Evolutionary conservation across 495 filamentous ascomycete genomes (phyloP).

Genomic region (Penicillium desertorum): DNA sequence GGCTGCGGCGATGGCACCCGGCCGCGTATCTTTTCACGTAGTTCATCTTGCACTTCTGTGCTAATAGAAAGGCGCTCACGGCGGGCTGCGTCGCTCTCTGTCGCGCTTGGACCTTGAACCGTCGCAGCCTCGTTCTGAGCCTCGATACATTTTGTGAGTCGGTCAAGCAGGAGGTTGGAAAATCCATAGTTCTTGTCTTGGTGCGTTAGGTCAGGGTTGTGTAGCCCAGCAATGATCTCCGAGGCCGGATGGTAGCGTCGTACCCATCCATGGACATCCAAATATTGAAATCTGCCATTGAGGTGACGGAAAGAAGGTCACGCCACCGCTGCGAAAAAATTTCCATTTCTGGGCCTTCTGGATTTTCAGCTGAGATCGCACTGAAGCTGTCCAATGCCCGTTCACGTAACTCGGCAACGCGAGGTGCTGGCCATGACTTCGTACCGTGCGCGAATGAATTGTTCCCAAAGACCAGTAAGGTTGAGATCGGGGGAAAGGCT

Average conservation of each 20-base stretch:
- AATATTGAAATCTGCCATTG: conserved; percentile 13
- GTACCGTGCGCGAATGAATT: conserved; percentile 9
- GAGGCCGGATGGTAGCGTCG: neutral
- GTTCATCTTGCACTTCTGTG: conserved; percentile 7
- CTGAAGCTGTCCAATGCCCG: neutral
- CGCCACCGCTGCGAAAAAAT: neutral
- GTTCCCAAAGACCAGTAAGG: conserved; percentile 3
- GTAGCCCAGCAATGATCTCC: neutral
- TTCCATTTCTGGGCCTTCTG: neutral
- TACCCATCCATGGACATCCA: conserved; percentile 13
- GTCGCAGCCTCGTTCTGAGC: conserved; percentile 12
- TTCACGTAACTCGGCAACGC: conserved; percentile 3
- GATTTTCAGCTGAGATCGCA: neutral
- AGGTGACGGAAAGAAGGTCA: neutral
- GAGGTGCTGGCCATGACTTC: conserved; percentile 10
- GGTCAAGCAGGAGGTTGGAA: neutral
- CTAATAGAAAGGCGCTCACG: conserved; percentile 11
- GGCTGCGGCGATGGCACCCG: conserved; percentile 8
- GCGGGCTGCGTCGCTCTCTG: conserved; percentile 7
- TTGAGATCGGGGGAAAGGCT: neutral
- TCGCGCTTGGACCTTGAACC: conserved; percentile 10
- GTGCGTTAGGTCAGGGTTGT: neutral
- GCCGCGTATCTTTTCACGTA: conserved; percentile 14
- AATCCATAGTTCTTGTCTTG: conserved; percentile 1
- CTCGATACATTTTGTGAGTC: conserved; percentile 10